Evolutionary conservation across 2,329 filamentous ascomycete species (phyloP).

Genomic region (Claviceps sp.): DNA sequence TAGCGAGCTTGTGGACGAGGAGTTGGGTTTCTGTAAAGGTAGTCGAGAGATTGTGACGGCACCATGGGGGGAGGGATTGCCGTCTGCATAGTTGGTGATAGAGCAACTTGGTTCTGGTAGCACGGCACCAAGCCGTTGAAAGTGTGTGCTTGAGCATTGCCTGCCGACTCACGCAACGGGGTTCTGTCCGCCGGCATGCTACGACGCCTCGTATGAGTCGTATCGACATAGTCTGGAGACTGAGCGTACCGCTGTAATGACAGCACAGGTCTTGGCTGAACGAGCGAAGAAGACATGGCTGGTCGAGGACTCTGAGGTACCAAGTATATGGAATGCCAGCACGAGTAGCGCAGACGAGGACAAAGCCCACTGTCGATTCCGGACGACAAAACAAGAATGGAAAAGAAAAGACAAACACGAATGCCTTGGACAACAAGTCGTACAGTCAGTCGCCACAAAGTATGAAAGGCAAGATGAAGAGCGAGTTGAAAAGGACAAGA

Average conservation of each 20-base stretch:
- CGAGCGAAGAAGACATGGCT: constrained; percentile 25
- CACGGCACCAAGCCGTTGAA: constrained; percentile 30
- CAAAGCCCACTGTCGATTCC: constrained; percentile 10
- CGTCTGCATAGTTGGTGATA: constrained; percentile 31
- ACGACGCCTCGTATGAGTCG: constrained; percentile 18
- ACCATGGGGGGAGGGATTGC: constrained; percentile 38
- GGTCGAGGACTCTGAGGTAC: constrained; percentile 1
- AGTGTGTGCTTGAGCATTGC: constrained; percentile 34
- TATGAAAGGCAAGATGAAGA: constrained; percentile 16
- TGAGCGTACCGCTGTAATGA: constrained; percentile 38
- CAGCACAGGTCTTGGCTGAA: constrained; percentile 32
- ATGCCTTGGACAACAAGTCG: constrained; percentile 10
- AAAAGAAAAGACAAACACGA: constrained; percentile 3
- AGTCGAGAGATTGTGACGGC: constrained; percentile 33
- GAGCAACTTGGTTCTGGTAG: constrained; percentile 27
- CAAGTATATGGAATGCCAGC: constrained; percentile 20
- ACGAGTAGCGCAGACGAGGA: constrained; percentile 14
- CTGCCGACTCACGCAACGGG: constrained; percentile 38
- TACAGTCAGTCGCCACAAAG: constrained; percentile 14
- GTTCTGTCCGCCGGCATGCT: constrained; percentile 24
- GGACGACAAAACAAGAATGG: not conserved
- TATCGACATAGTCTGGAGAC: constrained; percentile 32
- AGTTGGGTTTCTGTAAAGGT: constrained; percentile 24
- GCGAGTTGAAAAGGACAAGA: constrained; percentile 24
- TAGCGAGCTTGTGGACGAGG: constrained; percentile 23